A percentile compares a stretch with the other conserved stretches of the same genome.
phyloP scores from a whole-genome alignment of 306 rosid species.

The Urtica urens region DNA sequence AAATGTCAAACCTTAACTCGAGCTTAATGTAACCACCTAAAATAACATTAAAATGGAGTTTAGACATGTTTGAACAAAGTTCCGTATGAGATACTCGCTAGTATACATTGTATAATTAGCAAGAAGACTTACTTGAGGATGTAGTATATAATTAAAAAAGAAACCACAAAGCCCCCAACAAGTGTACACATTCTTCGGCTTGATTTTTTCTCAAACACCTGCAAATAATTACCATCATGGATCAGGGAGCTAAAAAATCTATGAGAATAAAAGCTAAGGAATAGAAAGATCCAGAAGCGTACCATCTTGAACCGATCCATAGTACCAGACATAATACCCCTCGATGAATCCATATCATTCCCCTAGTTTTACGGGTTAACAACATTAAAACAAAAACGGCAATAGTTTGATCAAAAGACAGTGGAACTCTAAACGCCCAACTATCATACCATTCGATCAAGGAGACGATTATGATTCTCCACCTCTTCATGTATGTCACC shows the following conservation, averaged over 20 bases:
- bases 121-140: conserved; percentile 54
- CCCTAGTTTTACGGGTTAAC: conserved; percentile 44
- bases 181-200: conserved; percentile 58
- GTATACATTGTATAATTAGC: too few relatives aligned
- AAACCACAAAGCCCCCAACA: conserved; percentile 46
- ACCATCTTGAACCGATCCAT: conserved; percentile 96
- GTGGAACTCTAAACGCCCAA: background rate
- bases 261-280: conserved; percentile 4
- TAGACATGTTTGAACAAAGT: too few relatives aligned
- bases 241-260: conserved; percentile 12
- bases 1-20: too few relatives aligned
- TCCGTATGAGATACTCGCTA: too few relatives aligned
- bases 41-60: background rate
- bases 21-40: too few relatives aligned
- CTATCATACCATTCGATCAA: conserved; percentile 68
- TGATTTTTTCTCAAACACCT: conserved; percentile 89
- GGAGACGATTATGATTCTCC: conserved; percentile 73
- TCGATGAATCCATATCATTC: conserved; percentile 72
- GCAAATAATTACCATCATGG: conserved; percentile 21
- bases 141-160: conserved; percentile 55
- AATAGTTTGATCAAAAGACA: background rate
- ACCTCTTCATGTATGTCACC: conserved; percentile 94
- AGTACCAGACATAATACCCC: conserved; percentile 89
- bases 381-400: conserved; percentile 10
- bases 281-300: conserved; percentile 5